Base-by-base conservation (phyloP, 148 eudicot species). In the Vaccinium darrowii region DNA sequence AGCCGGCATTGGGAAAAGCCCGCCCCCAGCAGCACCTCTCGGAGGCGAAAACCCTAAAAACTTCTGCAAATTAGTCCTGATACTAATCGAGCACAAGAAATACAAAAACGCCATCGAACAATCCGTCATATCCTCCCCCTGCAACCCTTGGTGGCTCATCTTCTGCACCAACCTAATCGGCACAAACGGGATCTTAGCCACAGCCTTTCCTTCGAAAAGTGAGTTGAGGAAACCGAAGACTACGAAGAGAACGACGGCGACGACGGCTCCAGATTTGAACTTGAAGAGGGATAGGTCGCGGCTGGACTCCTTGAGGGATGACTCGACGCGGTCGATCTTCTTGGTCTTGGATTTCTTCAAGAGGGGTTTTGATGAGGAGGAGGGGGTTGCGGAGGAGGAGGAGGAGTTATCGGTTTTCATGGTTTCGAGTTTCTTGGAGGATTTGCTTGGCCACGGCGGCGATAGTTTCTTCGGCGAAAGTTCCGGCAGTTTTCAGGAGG, bases 31-130 rank as follows among this genome's bases (percentile, higher is more conserved):
- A 63, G 99, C 92, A 19, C 99, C 97, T 72, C 99, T 90, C 11
- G 99, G 99, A 0, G 99, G 99, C 18, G 99, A 88, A 73, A 97
- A 97, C 87, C 98, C 99, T 2, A 97, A 87, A 58, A 97, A 90
- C 92, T 95, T 97, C 94, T 97, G 99, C 89, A 97, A 87, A 89
- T 97, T 97, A 9, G 99, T 95, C 47, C 99, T 87, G 51, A 97
- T 95, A 86, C 99, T 95, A 65, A 97, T 90, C 75, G 98, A 95
- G 78, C 99, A 97, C 83, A 97, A 78, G 81, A 97, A 85, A 30
- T 97, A 95, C 82, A 97, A n/a, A 90, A 97, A 97, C 50, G 98
- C 99, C 99, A 97, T 97, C 0, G 99, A 95, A 83, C 98, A 97
- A 93, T 97, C 99, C 16, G 99, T 97, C 92, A 89, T 86, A 84